Evolutionary conservation across 2,329 filamentous ascomycete species (phyloP).

Genomic region (Claviceps humidiphila): DNA sequence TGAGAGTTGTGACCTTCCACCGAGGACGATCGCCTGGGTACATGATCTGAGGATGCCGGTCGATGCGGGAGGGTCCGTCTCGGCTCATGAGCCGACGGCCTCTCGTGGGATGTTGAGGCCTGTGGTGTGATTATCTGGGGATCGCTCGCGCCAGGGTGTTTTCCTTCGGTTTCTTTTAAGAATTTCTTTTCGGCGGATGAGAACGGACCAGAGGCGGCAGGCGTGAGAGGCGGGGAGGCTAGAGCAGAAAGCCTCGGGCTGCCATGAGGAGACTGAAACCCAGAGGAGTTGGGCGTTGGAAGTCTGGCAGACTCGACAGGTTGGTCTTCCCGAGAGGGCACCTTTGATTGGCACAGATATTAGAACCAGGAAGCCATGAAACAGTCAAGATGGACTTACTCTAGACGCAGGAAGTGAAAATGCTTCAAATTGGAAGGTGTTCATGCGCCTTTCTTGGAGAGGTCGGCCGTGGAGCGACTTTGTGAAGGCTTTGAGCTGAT

Average conservation of each 20-base stretch:
- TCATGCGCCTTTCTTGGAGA: slow-evolving; percentile 71
- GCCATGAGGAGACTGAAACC: slow-evolving; percentile 50
- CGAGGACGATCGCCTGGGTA: slow-evolving; percentile 28
- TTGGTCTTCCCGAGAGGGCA: slow-evolving; percentile 46
- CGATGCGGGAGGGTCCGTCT: slow-evolving; percentile 28
- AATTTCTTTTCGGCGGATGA: slow-evolving; percentile 16
- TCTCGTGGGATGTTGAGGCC: slow-evolving; percentile 44
- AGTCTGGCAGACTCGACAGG: slow-evolving; percentile 48
- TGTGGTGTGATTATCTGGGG: slow-evolving; percentile 52
- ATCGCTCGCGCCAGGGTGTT: slow-evolving; percentile 25
- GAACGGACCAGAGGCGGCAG: slow-evolving; percentile 52
- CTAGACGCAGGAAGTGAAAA: slow-evolving; percentile 76
- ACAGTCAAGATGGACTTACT: slow-evolving; percentile 40
- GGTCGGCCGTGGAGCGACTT: slow-evolving; percentile 59
- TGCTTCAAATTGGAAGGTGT: slow-evolving; percentile 80
- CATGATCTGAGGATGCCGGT: slow-evolving; percentile 28
- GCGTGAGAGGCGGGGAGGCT: slow-evolving; percentile 82
- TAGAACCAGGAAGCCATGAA: neutral
- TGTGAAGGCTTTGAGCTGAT: slow-evolving; percentile 59
- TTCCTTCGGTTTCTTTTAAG: slow-evolving; percentile 21
- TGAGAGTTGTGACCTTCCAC: slow-evolving; percentile 30
- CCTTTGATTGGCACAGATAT: slow-evolving; percentile 22
- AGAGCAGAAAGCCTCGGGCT: slow-evolving; percentile 58
- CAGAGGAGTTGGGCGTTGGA: slow-evolving; percentile 51
- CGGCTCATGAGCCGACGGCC: slow-evolving; percentile 28